Conservation (phyloP, 1,139 yeast genomes). For the Geotrichum aggregatum region DNA sequence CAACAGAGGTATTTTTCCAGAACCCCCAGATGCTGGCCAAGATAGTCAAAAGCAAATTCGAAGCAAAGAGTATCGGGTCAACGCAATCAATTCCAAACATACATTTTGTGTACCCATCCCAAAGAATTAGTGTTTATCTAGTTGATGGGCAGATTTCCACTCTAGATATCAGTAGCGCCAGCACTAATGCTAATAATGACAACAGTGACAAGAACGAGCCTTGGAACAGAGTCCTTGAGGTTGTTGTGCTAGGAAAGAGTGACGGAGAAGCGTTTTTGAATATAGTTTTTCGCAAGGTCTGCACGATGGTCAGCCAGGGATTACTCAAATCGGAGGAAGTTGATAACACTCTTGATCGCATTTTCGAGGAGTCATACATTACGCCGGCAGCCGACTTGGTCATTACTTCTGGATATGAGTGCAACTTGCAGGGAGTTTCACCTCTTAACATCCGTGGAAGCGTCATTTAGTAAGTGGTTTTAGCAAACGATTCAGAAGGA, state of each 20-base stretch:
- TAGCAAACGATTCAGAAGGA: neutral
- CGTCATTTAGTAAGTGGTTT: conserved; percentile 11
- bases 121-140: conserved; percentile 6
- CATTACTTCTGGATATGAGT: conserved; percentile 16
- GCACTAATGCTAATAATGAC: neutral
- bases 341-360: conserved; percentile 12
- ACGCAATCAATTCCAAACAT: conserved; percentile 15
- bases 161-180: neutral
- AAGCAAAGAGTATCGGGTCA: conserved; percentile 12
- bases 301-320: conserved; percentile 14
- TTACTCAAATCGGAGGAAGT: conserved; percentile 10
- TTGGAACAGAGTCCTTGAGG: conserved; percentile 10
- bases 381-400: conserved; percentile 13
- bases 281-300: conserved; percentile 12
- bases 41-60: conserved; percentile 17
- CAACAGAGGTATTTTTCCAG: conserved; percentile 23
- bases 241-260: conserved; percentile 14
- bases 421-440: conserved; percentile 18
- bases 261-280: conserved; percentile 14
- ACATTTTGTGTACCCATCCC: conserved; percentile 13
- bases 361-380: conserved; percentile 16
- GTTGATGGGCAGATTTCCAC: conserved; percentile 9
- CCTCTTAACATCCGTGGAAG: conserved; percentile 17
- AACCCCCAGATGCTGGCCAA: conserved; percentile 21
- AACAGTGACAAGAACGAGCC: neutral